phyloP scores from a whole-genome alignment of 768 basidiomycete genomes.

The Leccinum ochraceum region DNA sequence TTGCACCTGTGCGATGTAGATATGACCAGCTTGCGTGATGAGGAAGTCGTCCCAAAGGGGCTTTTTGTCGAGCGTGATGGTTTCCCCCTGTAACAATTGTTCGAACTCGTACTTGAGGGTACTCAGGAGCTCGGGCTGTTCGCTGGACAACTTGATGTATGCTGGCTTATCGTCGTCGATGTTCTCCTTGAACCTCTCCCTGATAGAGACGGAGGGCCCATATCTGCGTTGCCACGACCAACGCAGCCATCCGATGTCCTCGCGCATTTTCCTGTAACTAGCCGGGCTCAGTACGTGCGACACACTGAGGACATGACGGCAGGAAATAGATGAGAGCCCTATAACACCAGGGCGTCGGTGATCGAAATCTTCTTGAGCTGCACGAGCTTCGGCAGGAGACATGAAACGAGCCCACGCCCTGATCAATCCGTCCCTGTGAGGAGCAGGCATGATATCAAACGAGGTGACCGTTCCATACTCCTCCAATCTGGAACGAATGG shows the following conservation, averaged over 20 bases:
- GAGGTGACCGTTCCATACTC: slow-evolving; percentile 38
- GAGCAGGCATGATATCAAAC: slow-evolving; percentile 51
- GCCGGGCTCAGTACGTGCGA: slow-evolving; percentile 42
- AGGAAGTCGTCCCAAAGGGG: slow-evolving; percentile 71
- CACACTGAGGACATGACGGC: slow-evolving; percentile 56
- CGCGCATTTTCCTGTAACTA: slow-evolving; percentile 41
- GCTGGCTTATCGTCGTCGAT: slow-evolving; percentile 23
- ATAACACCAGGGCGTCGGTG: slow-evolving; percentile 44
- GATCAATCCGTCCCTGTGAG: slow-evolving; percentile 49
- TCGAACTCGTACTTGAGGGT: slow-evolving; percentile 62
- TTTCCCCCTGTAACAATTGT: slow-evolving; percentile 61
- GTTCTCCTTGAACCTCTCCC: slow-evolving; percentile 20
- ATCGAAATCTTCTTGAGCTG: slow-evolving; percentile 50
- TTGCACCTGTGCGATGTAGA: slow-evolving; percentile 49
- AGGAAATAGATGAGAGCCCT: slow-evolving; percentile 48
- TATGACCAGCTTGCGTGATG: slow-evolving; percentile 37
- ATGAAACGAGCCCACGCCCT: slow-evolving; percentile 59
- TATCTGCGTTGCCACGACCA: slow-evolving; percentile 35
- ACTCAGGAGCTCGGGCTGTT: slow-evolving; percentile 50
- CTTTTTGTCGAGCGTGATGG: slow-evolving; percentile 50
- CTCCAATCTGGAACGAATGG: slow-evolving; percentile 40
- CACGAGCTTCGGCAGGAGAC: slow-evolving; percentile 50
- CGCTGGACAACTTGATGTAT: slow-evolving; percentile 50
- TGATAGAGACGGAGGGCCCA: slow-evolving; percentile 33
- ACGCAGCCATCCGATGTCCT: slow-evolving; percentile 50